Conservation (phyloP, 2,329 filamentous ascomycete genomes). For the Fusarium annulatum region DNA sequence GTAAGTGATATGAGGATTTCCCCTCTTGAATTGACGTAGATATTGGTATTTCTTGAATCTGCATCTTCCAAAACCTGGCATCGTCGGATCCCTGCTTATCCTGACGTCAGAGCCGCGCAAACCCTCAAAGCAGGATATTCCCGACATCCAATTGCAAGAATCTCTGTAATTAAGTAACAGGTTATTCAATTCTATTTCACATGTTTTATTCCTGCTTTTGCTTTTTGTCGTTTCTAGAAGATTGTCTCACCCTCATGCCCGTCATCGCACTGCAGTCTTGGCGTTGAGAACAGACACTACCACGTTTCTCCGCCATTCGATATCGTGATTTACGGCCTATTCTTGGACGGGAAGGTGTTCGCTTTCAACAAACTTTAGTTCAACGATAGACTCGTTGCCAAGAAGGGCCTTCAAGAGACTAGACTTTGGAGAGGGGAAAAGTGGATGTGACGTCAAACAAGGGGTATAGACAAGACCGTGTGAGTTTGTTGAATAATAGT, state of each 20-base stretch:
- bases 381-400: slow-evolving; percentile 14
- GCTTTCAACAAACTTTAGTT: slow-evolving; percentile 7
- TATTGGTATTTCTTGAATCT: slow-evolving; percentile 18
- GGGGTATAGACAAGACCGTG: background rate
- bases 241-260: background rate
- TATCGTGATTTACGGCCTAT: background rate
- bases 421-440: slow-evolving; percentile 7
- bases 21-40: slow-evolving; percentile 31
- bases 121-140: slow-evolving; percentile 21
- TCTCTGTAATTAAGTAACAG: background rate
- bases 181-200: background rate
- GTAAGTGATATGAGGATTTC: background rate
- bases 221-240: background rate
- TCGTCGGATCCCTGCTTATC: slow-evolving; percentile 36
- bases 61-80: slow-evolving; percentile 40
- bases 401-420: slow-evolving; percentile 1
- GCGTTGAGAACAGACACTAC: slow-evolving; percentile 22
- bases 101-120: slow-evolving; percentile 45
- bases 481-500: background rate
- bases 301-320: slow-evolving; percentile 22
- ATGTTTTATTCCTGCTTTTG: background rate
- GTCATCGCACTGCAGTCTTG: slow-evolving; percentile 1
- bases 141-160: slow-evolving; percentile 12
- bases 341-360: slow-evolving; percentile 18
- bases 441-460: slow-evolving; percentile 38